Conservation (phyloP, 176 grass and related monocot species). For the Carex myosuroides region DNA sequence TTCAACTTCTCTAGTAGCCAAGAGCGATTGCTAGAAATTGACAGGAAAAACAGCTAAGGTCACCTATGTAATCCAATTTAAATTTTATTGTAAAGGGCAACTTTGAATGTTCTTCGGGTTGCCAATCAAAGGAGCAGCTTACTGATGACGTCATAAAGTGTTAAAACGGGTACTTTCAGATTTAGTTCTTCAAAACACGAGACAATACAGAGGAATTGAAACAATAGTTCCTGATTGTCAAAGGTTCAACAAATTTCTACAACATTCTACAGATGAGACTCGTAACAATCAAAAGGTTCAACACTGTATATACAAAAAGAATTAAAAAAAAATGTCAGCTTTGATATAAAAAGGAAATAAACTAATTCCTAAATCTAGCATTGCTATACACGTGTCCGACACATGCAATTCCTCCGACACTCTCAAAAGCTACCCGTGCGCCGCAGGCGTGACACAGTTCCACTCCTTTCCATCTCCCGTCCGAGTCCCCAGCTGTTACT, state of each 20-base stretch:
- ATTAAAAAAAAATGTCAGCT: background rate
- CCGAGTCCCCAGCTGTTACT: constrained; percentile 1
- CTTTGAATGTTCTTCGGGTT: background rate
- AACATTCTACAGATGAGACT: background rate
- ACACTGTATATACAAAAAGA: background rate
- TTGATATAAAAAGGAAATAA: background rate
- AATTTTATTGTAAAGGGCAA: background rate
- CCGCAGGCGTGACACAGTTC: background rate
- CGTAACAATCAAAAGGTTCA: background rate
- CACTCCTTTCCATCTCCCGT: background rate
- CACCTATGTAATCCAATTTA: background rate
- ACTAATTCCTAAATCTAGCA: background rate
- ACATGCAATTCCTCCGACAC: background rate
- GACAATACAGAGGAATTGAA: background rate
- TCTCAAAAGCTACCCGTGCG: constrained; percentile 28
- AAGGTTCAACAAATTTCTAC: too few relatives aligned
- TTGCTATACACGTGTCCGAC: constrained; percentile 16
- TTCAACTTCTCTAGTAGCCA: background rate
- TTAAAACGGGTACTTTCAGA: background rate
- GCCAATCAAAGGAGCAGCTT: background rate
- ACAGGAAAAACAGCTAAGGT: background rate
- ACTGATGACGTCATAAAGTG: background rate
- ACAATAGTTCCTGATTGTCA: too few relatives aligned
- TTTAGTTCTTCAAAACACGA: background rate
- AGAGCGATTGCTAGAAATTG: background rate